Conservation (phyloP, 2,329 filamentous ascomycete genomes). For the Aureobasidium sp. region DNA sequence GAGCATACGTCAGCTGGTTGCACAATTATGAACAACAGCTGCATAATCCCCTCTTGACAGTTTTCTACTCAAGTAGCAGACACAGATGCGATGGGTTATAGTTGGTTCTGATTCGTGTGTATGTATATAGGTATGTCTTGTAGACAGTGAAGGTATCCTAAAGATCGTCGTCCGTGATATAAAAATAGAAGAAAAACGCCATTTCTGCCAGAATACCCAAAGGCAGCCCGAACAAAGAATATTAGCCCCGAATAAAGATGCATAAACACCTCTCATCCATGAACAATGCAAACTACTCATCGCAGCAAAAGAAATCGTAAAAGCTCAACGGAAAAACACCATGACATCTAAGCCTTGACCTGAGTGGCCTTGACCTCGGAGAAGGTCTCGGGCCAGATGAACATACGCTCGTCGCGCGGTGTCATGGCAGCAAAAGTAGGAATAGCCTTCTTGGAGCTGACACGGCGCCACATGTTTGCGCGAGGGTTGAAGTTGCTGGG, state of each 20-base stretch:
- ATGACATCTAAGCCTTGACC: neutral
- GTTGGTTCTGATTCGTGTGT: neutral
- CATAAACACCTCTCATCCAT: neutral
- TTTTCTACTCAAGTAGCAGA: neutral
- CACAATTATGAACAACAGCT: neutral
- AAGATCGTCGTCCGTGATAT: neutral
- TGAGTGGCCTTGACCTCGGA: constrained; percentile 13
- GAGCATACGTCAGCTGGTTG: neutral
- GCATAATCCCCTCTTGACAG: neutral
- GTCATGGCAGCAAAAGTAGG: constrained; percentile 43
- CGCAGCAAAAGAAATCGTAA: neutral
- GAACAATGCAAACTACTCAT: neutral
- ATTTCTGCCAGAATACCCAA: neutral
- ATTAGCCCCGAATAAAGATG: neutral
- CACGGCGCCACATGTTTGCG: constrained; percentile 59
- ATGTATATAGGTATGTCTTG: neutral
- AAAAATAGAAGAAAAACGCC: neutral
- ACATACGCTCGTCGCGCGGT: constrained; percentile 49
- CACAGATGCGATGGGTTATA: neutral
- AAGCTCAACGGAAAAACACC: too few species aligned
- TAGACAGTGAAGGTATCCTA: neutral
- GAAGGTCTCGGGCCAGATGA: constrained; percentile 54
- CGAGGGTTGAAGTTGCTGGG: constrained; percentile 58
- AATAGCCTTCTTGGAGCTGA: constrained; percentile 49
- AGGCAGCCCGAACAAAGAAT: neutral